A percentile compares a stretch with the other conserved stretches of the same genome.
phyloP scores from a whole-genome alignment of 352 stramenopile species.

The Pythium scleroteichum region DNA sequence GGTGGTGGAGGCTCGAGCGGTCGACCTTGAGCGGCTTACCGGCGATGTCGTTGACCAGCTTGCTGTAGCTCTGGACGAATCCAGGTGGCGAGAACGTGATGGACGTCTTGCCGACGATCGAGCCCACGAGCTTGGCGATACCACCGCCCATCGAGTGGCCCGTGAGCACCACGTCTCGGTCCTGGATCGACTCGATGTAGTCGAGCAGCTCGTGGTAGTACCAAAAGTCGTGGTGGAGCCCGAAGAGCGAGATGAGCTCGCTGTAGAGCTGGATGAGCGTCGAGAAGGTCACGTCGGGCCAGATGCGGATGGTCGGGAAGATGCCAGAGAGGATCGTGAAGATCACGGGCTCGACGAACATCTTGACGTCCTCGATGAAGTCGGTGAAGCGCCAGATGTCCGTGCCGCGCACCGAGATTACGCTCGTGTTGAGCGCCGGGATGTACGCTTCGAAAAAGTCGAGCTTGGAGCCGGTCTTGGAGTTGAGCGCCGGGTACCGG shows the following conservation, averaged over 20 bases:
- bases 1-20: constrained; percentile 73
- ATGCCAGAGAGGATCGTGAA: constrained; percentile 87
- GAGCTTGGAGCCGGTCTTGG: constrained; percentile 79
- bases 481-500: constrained; percentile 69
- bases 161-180: constrained; percentile 84
- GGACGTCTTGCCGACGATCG: constrained; percentile 70
- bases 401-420: constrained; percentile 86
- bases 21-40: constrained; percentile 72
- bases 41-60: constrained; percentile 83
- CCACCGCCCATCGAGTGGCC: constrained; percentile 89
- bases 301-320: constrained; percentile 92
- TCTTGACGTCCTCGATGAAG: constrained; percentile 91
- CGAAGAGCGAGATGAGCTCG: constrained; percentile 85
- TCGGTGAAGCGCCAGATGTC: constrained; percentile 90
- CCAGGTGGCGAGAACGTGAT: constrained; percentile 87
- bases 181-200: constrained; percentile 75
- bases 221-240: constrained; percentile 86
- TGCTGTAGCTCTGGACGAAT: constrained; percentile 89
- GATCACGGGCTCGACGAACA: constrained; percentile 90
- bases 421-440: constrained; percentile 75
- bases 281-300: constrained; percentile 87
- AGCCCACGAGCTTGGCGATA: constrained; percentile 82
- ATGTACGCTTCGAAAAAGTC: constrained; percentile 87
- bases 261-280: constrained; percentile 87
- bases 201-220: constrained; percentile 87